These are phyloP conservation scores for Davidsoniella neocaledoniae DNA, from an alignment of 2,329 filamentous ascomycete genomes.

Conservation along the genomic window DNA sequence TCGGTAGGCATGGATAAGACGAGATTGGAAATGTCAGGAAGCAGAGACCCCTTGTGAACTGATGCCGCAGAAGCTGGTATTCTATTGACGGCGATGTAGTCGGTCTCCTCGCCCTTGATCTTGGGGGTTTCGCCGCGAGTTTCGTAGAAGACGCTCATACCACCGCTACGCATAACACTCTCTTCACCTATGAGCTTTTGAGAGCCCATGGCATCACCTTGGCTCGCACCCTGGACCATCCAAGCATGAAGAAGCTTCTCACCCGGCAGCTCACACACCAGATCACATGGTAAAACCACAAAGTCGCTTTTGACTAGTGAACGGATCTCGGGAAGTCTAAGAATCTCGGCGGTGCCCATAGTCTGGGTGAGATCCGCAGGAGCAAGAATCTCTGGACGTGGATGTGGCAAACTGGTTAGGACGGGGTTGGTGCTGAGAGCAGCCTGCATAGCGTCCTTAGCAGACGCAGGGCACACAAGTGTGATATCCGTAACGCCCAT, in stretches of 20 bases:
- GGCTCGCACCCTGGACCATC: constrained; percentile 67
- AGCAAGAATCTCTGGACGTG: constrained; percentile 58
- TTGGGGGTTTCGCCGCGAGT: constrained; percentile 52
- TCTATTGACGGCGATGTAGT: constrained; percentile 70
- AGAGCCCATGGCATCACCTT: constrained; percentile 43
- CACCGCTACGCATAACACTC: constrained; percentile 42
- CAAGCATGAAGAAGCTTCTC: constrained; percentile 74
- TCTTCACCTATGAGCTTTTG: constrained; percentile 22
- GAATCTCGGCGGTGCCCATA: constrained; percentile 75
- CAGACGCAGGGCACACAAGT: constrained; percentile 46
- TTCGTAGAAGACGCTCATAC: constrained; percentile 80
- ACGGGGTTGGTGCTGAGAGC: constrained; percentile 65
- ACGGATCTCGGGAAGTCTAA: constrained; percentile 69
- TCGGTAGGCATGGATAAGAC: constrained; percentile 81
- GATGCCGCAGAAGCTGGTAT: constrained; percentile 39
- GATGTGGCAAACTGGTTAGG: constrained; percentile 54
- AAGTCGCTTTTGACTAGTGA: constrained; percentile 72
- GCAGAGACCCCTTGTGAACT: constrained; percentile 45
- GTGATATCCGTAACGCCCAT: constrained; percentile 59
- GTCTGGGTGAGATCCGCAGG: constrained; percentile 63
- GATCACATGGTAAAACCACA: constrained; percentile 77
- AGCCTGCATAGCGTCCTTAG: constrained; percentile 47
- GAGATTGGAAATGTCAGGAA: constrained; percentile 55
- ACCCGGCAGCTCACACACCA: constrained; percentile 78
- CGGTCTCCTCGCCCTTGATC: constrained; percentile 80